These are phyloP conservation scores for Ascochyta pisi DNA, from an alignment of 2,329 filamentous ascomycete genomes.

Conservation along the genomic window DNA sequence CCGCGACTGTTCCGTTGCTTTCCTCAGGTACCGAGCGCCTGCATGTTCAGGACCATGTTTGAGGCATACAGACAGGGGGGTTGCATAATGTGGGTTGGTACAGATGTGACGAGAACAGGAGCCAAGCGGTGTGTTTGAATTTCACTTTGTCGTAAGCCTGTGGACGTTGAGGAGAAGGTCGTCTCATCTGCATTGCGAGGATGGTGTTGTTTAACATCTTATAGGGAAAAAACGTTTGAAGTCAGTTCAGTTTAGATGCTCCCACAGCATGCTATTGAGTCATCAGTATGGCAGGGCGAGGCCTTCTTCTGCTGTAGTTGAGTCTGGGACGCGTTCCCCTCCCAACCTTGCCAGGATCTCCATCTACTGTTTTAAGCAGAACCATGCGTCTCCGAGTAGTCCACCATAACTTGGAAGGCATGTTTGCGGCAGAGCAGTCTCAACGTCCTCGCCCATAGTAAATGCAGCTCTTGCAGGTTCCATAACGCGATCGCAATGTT, in stretches of 20 bases:
- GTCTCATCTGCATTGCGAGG: not conserved
- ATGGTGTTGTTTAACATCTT: not conserved
- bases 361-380: not conserved
- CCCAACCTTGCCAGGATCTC: not conserved
- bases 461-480: not conserved
- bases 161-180: not conserved
- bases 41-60: not conserved
- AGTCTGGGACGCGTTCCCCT: too few relatives aligned
- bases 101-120: not conserved
- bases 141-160: not conserved
- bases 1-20: not conserved
- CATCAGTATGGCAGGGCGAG: not conserved
- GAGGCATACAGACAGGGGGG: not conserved
- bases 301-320: not conserved
- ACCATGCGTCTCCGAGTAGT: not conserved
- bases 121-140: conserved; percentile 1
- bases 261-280: not conserved
- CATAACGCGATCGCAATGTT: not conserved
- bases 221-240: not conserved
- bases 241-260: not conserved
- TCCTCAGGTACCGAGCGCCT: not conserved
- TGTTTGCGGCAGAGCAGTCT: not conserved
- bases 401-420: not conserved
- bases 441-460: not conserved
- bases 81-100: not conserved